A percentile compares a stretch with the other conserved stretches of the same genome.
Conservation (phyloP, 306 rosid species). For the Quercus mongolica region DNA sequence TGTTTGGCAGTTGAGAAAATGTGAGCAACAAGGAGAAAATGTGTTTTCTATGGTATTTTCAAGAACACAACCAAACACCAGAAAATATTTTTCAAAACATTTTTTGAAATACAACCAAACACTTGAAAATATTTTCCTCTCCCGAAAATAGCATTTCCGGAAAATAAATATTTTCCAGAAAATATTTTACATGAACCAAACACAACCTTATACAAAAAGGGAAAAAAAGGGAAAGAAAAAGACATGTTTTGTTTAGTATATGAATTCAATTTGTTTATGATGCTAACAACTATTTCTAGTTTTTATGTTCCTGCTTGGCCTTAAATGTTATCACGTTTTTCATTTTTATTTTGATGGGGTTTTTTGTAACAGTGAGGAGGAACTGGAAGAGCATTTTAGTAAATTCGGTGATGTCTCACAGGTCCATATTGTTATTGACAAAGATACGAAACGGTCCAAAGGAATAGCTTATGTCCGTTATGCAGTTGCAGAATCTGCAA, state of each 20-base stretch:
- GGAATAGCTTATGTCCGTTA: slow-evolving; percentile 70
- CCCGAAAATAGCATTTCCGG: no score
- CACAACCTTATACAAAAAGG: background rate
- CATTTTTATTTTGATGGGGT: background rate
- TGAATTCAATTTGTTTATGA: background rate
- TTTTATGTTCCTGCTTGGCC: no score
- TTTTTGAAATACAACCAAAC: no score
- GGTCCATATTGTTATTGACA: slow-evolving; percentile 82
- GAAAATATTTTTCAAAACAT: no score
- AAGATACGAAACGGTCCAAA: slow-evolving; percentile 71
- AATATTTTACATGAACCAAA: no score
- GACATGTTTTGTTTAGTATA: background rate
- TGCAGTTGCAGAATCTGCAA: slow-evolving; percentile 51
- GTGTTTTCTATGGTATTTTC: no score
- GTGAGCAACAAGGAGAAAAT: no score
- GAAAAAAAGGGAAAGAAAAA: no score
- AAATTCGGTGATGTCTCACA: slow-evolving; percentile 62
- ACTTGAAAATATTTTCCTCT: no score
- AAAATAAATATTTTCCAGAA: no score
- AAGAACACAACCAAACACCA: no score
- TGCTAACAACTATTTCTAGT: background rate
- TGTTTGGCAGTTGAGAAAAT: no score
- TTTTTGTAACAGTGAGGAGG: slow-evolving; percentile 66
- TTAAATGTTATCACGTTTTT: background rate
- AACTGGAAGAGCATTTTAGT: slow-evolving; percentile 69